Percentiles rank a stretch among this genome's conserved stretches.
Evolutionary conservation across 2,329 filamentous ascomycete genomes (phyloP).

Genomic region (Fusarium sterilihyphosum): DNA sequence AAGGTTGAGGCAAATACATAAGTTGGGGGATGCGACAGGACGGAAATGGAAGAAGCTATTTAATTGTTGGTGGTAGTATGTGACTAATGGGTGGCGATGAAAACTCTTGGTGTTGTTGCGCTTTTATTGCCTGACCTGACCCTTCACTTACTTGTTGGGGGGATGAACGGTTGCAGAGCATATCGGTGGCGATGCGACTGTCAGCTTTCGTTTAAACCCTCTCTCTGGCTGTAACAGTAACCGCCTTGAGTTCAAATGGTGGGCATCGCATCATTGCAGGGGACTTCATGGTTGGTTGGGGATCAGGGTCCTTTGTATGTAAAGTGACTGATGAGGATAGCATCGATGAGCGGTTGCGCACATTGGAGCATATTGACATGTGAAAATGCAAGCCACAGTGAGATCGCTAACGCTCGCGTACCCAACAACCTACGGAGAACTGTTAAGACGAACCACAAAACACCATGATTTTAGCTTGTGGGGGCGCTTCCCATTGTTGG

Average conservation of each 20-base stretch:
- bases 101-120: slow-evolving; percentile 20
- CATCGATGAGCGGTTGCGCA: neutral
- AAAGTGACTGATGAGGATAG: slow-evolving; percentile 3
- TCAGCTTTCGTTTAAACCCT: neutral
- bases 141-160: slow-evolving; percentile 2
- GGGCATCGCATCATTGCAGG: slow-evolving; percentile 19
- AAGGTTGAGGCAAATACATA: neutral
- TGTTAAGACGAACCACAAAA: slow-evolving; percentile 21
- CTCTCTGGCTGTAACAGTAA: neutral
- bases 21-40: slow-evolving; percentile 2
- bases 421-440: slow-evolving; percentile 5
- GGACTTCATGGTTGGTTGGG: slow-evolving; percentile 22
- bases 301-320: slow-evolving; percentile 5
- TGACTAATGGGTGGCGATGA: slow-evolving; percentile 31
- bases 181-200: slow-evolving; percentile 12
- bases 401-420: slow-evolving; percentile 19
- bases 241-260: neutral
- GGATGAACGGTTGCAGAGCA: neutral
- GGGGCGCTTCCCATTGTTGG: slow-evolving; percentile 25
- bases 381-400: slow-evolving; percentile 11
- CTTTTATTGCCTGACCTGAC: neutral
- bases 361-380: neutral
- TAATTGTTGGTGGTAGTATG: slow-evolving; percentile 3
- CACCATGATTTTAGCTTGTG: slow-evolving; percentile 7
- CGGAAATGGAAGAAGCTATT: slow-evolving; percentile 21